These are phyloP conservation scores for Trypanosoma caninum DNA, from an alignment of 208 protist genomes.

Conservation along the genomic window DNA sequence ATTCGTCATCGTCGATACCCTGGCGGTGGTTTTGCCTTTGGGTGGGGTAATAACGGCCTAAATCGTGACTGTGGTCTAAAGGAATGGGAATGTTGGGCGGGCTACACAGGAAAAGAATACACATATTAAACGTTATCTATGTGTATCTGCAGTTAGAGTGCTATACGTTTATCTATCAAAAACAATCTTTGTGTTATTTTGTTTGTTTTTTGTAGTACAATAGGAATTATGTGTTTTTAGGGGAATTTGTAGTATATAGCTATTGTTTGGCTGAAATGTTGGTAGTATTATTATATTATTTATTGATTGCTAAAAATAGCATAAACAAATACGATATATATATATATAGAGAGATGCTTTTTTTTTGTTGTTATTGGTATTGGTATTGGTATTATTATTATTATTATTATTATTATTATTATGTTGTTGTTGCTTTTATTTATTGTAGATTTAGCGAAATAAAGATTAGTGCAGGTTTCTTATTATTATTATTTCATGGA, in stretches of 20 bases:
- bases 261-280: not conserved
- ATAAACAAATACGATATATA: not conserved
- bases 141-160: no score
- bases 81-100: constrained; percentile 88
- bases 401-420: not conserved
- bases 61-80: constrained; percentile 86
- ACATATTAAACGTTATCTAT: constrained; percentile 51
- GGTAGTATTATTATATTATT: not conserved
- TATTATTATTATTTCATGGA: constrained; percentile 9
- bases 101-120: constrained; percentile 86
- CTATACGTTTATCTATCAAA: not conserved
- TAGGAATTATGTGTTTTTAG: not conserved
- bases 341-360: not conserved
- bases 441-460: not conserved
- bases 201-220: no score
- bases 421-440: not conserved
- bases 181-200: constrained; percentile 12
- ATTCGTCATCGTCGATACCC: constrained; percentile 78
- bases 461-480: not conserved
- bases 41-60: constrained; percentile 89
- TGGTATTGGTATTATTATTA: not conserved
- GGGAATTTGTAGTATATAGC: not conserved
- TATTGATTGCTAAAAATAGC: not conserved
- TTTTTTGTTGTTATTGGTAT: constrained; percentile 4
- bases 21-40: constrained; percentile 73